Conservation (phyloP, 1,284 basidiomycete genomes). For the Austropuccinia psidii region DNA sequence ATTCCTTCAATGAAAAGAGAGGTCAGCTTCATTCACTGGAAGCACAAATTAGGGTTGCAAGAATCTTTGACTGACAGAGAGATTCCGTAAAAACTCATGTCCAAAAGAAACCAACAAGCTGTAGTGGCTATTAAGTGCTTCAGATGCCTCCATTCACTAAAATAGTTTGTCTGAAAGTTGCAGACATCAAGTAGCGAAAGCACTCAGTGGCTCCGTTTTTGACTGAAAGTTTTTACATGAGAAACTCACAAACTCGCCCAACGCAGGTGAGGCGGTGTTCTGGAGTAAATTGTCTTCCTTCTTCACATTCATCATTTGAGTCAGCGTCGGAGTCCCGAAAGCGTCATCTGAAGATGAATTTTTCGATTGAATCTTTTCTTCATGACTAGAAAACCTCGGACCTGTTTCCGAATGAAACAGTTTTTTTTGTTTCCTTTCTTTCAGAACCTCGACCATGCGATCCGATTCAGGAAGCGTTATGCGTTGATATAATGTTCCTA, state of each 20-base stretch:
- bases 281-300: no score
- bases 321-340: no score
- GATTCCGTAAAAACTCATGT: constrained; percentile 53
- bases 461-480: constrained; percentile 64
- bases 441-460: constrained; percentile 50
- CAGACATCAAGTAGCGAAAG: no score
- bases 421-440: not conserved
- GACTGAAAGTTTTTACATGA: no score
- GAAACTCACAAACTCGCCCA: not conserved
- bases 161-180: constrained; percentile 59
- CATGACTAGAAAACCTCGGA: not conserved
- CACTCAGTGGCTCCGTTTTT: no score
- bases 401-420: not conserved
- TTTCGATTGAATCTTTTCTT: not conserved
- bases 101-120: constrained; percentile 65
- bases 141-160: constrained; percentile 58
- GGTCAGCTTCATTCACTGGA: constrained; percentile 39
- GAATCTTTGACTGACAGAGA: constrained; percentile 38
- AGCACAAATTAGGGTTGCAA: constrained; percentile 25
- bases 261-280: not conserved
- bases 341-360: no score
- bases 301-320: no score
- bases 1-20: not conserved
- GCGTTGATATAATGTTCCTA: constrained; percentile 64
- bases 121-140: constrained; percentile 61